Base-by-base conservation (phyloP, 2,329 filamentous ascomycete genomes). In the Fusarium coffeatum region DNA sequence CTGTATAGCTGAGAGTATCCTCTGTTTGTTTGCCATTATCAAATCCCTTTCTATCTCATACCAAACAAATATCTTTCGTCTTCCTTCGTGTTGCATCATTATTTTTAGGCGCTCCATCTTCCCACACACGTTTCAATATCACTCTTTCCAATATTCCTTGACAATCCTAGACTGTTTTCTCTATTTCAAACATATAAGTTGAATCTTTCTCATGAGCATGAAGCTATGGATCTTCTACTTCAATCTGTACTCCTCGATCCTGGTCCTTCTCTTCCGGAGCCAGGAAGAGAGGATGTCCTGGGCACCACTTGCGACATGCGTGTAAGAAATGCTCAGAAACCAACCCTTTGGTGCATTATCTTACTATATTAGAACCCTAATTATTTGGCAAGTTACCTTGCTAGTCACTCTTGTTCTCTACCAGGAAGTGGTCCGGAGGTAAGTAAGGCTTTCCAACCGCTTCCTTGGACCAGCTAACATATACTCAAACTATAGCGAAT, bases 181-280 rank as follows among this genome's bases (percentile, higher is more conserved):
- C 2, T 11, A 7, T 11, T n/a, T 37, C 10, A 8, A 37, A n/a
- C 34, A 37, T 11, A 37, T 3, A n/a, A 11, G 6, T 10, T 37
- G 10, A 37, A 4, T 3, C 3, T 37, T 12, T 37, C 34, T 37
- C 3, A 37, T 37, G 34, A 37, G 34, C 2, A 37, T 37, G 34
- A 37, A n/a, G 34, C 34, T 37, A 37, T 37, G 34, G 18, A 7
- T 12, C 18, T 37, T 37, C 34, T 37, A 37, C 18, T 7, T 37
- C 34, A 37, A 37, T 12, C 34, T 37, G 18, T 51, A 41, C 20
- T 48, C 50, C 16, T 51, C 55, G 55, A 58, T 58, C 20, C 55
- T 58, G 46, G 46, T 34, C 34, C 55, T 58, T 18, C 27, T 58
- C 46, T 41, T 20, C 55, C 55, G 55, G 32, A 58, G 55, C 34